These are phyloP conservation scores for Artemisia annua DNA, from an alignment of 129 eudicot species.

Conservation along the genomic window DNA sequence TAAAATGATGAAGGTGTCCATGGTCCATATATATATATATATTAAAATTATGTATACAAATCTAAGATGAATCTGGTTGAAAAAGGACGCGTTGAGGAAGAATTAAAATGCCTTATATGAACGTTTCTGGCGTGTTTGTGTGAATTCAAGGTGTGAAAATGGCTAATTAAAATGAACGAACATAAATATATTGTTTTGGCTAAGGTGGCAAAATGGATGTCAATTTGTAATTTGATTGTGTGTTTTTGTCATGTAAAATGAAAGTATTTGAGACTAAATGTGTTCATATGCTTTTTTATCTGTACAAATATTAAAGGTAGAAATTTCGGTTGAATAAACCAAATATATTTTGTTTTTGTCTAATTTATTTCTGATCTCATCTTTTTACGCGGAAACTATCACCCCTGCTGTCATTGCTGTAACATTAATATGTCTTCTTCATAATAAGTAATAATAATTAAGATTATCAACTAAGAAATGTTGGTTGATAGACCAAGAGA, in stretches of 20 bases:
- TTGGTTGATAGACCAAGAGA: too few relatives aligned
- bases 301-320: background rate
- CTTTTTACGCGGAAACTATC: too few relatives aligned
- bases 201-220: conserved; percentile 28
- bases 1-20: conserved; percentile 33
- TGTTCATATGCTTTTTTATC: conserved; percentile 20
- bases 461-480: too few relatives aligned
- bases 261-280: conserved; percentile 14
- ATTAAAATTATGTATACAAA: background rate
- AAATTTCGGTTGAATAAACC: too few relatives aligned
- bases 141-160: conserved; percentile 61
- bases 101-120: conserved; percentile 24
- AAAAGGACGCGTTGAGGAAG: conserved; percentile 30
- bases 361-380: too few relatives aligned
- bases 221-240: conserved; percentile 24
- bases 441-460: too few relatives aligned
- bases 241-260: conserved; percentile 1
- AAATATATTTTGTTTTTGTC: too few relatives aligned
- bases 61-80: conserved; percentile 16
- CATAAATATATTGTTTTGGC: background rate
- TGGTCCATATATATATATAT: conserved; percentile 25
- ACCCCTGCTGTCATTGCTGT: too few relatives aligned
- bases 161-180: background rate
- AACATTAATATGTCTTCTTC: too few relatives aligned
- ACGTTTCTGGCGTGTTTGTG: conserved; percentile 41